Evolutionary conservation across 345 rosid genomes (phyloP), one percentile per base, ranked within the genome.

Genomic region (Salix caprea): DNA sequence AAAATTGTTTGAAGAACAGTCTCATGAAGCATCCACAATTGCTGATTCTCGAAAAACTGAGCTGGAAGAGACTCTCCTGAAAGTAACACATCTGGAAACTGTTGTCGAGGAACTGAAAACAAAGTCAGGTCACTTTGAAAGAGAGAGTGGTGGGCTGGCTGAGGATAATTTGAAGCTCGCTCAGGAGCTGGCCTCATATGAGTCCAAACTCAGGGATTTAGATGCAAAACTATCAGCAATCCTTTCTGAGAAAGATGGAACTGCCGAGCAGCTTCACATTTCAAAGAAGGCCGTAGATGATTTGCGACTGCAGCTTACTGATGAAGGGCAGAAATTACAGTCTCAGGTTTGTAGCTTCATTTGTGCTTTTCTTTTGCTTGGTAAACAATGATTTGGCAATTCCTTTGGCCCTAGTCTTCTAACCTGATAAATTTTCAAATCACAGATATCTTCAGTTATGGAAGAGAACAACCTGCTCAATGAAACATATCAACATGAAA

Each of bases 161-260:
- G 93, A 85, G 85, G 87, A 88, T 73, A 96, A 96, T 85, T 76
- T 94, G 84, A 90, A 84, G 84, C 88, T 94, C 74, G 85, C 89
- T 68, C 84, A 89, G 83, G 94, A 94, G 79, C 81, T 94, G 68
- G 94, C 97, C 24, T 78, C 65, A 24, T 79, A 88, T 69, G 93
- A 90, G 80, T 82, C 91, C 58, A 87, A 90, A 85, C 81, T 86
- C 78, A 79, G 76, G 75, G 94, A 88, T 73, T 71, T 91, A 72
- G 87, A 89, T 68, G 77, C 84, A 61, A 89, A 88, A 73, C 79
- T 91, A 24, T 88, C 92, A 21, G 78, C 86, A 67, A 60, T 81
- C 40, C 76, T 81, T 52, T 79, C 81, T 21, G 93, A 90, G 86
- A 96, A 91, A 85, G 91, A 86, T 79, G 88, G 79, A 85, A 85